Evolutionary conservation across 192 early-diverging fungal species (phyloP).

Genomic region (Geosiphon pyriformis): DNA sequence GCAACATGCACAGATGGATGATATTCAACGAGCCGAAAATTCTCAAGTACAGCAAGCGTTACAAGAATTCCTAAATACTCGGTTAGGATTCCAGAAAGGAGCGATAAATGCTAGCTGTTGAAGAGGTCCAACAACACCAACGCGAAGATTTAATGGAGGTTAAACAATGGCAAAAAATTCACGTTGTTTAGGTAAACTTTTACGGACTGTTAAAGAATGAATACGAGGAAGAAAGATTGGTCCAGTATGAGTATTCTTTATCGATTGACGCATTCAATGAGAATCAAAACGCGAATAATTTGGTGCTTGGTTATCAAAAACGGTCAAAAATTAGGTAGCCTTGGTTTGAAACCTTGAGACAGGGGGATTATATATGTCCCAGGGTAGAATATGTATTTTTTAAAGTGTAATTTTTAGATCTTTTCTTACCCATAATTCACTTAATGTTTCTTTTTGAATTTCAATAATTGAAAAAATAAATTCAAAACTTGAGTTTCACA

Average conservation of each 20-base stretch:
- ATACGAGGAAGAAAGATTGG: constrained; percentile 21
- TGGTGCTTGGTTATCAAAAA: not conserved
- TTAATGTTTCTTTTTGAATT: too few relatives aligned
- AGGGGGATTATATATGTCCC: too few relatives aligned
- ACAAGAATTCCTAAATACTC: not conserved
- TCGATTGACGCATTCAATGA: constrained; percentile 4
- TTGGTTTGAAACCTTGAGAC: too few relatives aligned
- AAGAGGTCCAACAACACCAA: not conserved
- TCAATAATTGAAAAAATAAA: too few relatives aligned
- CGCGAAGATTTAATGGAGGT: constrained; percentile 9
- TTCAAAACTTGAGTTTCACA: too few relatives aligned
- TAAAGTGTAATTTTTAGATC: too few relatives aligned
- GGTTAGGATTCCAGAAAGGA: not conserved
- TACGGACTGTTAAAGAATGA: not conserved
- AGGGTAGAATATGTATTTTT: too few relatives aligned
- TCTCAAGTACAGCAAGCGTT: not conserved
- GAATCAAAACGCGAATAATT: not conserved
- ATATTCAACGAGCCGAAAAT: not conserved
- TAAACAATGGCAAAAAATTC: constrained; percentile 12
- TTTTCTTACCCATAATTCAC: too few relatives aligned
- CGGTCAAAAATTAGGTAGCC: too few relatives aligned
- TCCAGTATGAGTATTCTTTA: constrained; percentile 7
- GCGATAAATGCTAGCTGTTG: not conserved
- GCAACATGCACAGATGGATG: constrained; percentile 3
- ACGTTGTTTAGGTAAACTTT: not conserved